A percentile compares a stretch with the other conserved stretches of the same genome.
Conservation (phyloP, 768 basidiomycete genomes). For the Phylloporus arenicola region DNA sequence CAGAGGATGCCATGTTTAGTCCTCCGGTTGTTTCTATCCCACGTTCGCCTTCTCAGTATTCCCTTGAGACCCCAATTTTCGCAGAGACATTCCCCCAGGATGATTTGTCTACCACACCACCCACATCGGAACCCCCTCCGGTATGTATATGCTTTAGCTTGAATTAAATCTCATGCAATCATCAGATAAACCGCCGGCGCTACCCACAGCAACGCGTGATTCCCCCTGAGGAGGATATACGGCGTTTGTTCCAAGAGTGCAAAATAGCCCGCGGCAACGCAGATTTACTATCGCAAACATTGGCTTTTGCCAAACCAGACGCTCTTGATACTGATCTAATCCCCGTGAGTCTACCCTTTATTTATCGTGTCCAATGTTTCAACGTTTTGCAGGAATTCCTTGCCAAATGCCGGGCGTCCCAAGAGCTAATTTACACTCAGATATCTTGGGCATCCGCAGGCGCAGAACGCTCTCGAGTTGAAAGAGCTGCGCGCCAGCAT, state of each 20-base stretch:
- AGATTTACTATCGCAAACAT: conserved; percentile 60
- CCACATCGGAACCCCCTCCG: conserved; percentile 21
- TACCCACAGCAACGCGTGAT: conserved; percentile 41
- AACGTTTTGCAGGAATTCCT: conserved; percentile 68
- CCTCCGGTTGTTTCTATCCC: conserved; percentile 43
- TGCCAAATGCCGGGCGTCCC: conserved; percentile 69
- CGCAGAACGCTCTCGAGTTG: conserved; percentile 62
- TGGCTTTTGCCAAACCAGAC: conserved; percentile 65
- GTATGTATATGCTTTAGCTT: conserved; percentile 8
- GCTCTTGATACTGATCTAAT: conserved; percentile 63
- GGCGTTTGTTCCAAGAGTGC: conserved; percentile 79
- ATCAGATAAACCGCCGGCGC: conserved; percentile 9
- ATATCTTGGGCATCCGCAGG: conserved; percentile 88
- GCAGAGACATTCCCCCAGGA: conserved; percentile 32
- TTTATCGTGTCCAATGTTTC: not conserved
- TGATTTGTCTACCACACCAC: conserved; percentile 22
- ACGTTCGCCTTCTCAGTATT: conserved; percentile 28
- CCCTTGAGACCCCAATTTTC: conserved; percentile 34
- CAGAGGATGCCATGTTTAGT: conserved; percentile 74
- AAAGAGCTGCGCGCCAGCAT: conserved; percentile 15
- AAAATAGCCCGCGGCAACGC: conserved; percentile 82
- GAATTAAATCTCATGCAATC: not conserved
- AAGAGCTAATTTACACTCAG: conserved; percentile 80
- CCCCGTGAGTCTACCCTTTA: conserved; percentile 40
- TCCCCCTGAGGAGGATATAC: conserved; percentile 79